Percentiles rank a stretch among this genome's conserved stretches.
Conservation (phyloP, 306 rosid species). For the Cyamopsis tetragonoloba region DNA sequence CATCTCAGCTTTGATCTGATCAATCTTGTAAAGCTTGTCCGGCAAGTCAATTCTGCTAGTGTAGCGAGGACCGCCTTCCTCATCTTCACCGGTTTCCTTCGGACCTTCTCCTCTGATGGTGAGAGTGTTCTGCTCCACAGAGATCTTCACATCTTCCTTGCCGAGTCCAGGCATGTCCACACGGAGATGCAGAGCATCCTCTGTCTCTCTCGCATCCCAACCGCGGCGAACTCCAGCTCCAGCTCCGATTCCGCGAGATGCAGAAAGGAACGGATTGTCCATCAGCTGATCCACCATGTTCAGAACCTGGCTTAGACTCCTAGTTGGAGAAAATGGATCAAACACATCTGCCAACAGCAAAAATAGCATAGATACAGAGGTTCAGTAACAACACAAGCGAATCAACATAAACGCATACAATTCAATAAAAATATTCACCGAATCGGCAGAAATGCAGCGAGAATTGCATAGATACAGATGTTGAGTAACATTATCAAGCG, state of each 20-base stretch:
- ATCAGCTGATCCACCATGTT: slow-evolving; percentile 69
- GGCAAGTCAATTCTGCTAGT: slow-evolving; percentile 62
- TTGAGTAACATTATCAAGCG: too few relatives aligned
- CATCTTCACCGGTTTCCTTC: slow-evolving; percentile 37
- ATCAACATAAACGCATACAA: not conserved
- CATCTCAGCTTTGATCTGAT: slow-evolving; percentile 74
- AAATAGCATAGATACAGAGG: too few relatives aligned
- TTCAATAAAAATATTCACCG: too few relatives aligned
- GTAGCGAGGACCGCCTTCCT: slow-evolving; percentile 33
- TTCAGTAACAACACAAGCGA: not conserved
- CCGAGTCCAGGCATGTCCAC: slow-evolving; percentile 78
- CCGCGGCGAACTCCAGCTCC: slow-evolving; percentile 56
- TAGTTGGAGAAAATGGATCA: slow-evolving; percentile 61
- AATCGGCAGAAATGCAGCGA: too few relatives aligned
- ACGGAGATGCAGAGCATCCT: slow-evolving; percentile 44
- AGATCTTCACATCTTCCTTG: slow-evolving; percentile 63
- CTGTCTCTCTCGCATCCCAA: slow-evolving; percentile 63
- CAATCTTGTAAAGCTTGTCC: slow-evolving; percentile 42
- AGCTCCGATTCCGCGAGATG: slow-evolving; percentile 47
- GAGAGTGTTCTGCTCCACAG: slow-evolving; percentile 66
- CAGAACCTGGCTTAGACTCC: slow-evolving; percentile 76
- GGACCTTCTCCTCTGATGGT: slow-evolving; percentile 51
- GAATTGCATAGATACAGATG: too few relatives aligned
- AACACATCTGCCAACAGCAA: slow-evolving; percentile 43
- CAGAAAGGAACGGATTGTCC: slow-evolving; percentile 55